Conservation (phyloP, 2,329 filamentous ascomycete species). For the Pezicula neosporulosa region DNA sequence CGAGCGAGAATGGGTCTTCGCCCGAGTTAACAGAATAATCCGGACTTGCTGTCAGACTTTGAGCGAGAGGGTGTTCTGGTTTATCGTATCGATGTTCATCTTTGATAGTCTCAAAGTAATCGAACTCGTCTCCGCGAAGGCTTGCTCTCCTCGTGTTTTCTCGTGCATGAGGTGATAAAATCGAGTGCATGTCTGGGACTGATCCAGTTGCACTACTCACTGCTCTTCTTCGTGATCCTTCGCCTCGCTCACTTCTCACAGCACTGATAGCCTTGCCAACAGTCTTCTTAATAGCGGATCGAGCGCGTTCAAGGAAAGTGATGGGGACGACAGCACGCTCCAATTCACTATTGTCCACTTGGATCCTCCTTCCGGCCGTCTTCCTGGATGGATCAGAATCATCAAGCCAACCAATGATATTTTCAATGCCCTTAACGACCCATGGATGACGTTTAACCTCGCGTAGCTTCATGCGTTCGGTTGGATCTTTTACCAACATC, state of each 20-base stretch:
- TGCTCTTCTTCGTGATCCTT: constrained; percentile 53
- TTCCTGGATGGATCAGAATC: constrained; percentile 83
- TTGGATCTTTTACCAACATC: constrained; percentile 85
- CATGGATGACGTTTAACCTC: constrained; percentile 95
- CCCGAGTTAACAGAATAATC: constrained; percentile 39
- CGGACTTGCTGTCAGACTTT: constrained; percentile 70
- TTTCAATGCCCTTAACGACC: constrained; percentile 75
- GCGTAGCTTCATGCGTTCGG: constrained; percentile 80
- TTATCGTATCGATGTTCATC: constrained; percentile 28
- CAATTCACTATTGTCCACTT: constrained; percentile 88
- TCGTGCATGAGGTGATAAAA: constrained; percentile 29
- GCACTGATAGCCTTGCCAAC: constrained; percentile 55
- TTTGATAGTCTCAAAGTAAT: constrained; percentile 43
- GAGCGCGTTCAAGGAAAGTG: constrained; percentile 79
- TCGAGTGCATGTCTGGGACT: constrained; percentile 52
- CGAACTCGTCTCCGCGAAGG: constrained; percentile 51
- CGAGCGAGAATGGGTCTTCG: constrained; percentile 21
- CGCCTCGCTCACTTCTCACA: constrained; percentile 45
- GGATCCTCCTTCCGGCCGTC: constrained; percentile 78
- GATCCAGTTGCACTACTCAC: constrained; percentile 64
- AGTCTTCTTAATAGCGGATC: constrained; percentile 70
- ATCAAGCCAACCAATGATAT: constrained; percentile 82
- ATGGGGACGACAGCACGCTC: constrained; percentile 87
- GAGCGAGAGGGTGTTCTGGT: constrained; percentile 69
- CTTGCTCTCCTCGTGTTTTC: constrained; percentile 47